Conservation (phyloP, 371 early-diverging fungal genomes). For the Lichtheimia hyalospora region DNA sequence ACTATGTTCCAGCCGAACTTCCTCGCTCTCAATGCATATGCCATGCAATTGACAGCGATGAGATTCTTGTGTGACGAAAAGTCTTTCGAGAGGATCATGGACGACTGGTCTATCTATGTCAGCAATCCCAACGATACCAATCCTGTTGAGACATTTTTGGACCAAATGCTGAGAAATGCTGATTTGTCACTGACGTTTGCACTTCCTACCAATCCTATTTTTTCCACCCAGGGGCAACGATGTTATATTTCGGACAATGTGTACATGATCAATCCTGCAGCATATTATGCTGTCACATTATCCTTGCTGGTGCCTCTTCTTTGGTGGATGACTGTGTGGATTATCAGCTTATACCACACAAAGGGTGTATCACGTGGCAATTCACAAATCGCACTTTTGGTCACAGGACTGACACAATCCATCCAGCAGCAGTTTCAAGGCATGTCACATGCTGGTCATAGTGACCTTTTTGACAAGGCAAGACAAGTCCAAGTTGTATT, state of each 20-base stretch:
- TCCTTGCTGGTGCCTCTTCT: constrained; percentile 11
- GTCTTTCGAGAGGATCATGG: background rate
- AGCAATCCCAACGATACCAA: background rate
- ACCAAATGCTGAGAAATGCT: background rate
- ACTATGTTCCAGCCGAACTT: background rate
- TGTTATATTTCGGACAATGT: background rate
- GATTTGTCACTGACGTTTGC: constrained; percentile 5
- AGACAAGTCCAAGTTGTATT: constrained; percentile 9
- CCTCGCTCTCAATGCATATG: constrained; percentile 12
- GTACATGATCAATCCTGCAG: constrained; percentile 10
- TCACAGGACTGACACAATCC: constrained; percentile 14
- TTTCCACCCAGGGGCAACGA: background rate
- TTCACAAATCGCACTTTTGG: constrained; percentile 21
- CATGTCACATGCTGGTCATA: constrained; percentile 15
- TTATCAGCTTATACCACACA: constrained; percentile 14
- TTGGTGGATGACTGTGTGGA: constrained; percentile 19
- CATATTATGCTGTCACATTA: constrained; percentile 9
- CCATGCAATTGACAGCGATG: constrained; percentile 7
- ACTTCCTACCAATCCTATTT: background rate
- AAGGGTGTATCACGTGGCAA: constrained; percentile 20
- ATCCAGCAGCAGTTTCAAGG: constrained; percentile 11
- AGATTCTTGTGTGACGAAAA: background rate
- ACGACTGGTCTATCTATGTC: background rate
- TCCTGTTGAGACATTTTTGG: background rate
- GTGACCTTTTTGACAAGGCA: constrained; percentile 10